Base-by-base conservation (phyloP, 345 rosid species). In the Populus tremula region DNA sequence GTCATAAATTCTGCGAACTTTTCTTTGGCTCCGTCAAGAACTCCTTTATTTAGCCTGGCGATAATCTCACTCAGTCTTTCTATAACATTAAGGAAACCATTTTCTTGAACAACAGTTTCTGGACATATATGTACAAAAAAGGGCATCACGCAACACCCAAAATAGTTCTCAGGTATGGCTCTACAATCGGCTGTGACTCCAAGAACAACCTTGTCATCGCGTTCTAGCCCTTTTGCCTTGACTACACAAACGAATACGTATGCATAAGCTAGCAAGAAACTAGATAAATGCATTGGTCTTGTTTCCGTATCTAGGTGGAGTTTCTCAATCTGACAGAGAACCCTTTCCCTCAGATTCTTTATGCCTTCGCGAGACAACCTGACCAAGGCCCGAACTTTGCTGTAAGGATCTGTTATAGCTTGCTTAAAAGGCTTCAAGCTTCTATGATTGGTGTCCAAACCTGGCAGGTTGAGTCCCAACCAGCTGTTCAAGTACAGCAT, bases 101-200 rank as follows among this genome's bases (percentile, higher is more conserved):
- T n/a, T n/a, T n/a, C n/a, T n/a, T n/a, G n/a, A n/a, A n/a, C n/a
- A n/a, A n/a, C n/a, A n/a, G n/a, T n/a, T n/a, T n/a, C n/a, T n/a
- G n/a, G n/a, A n/a, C n/a, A n/a, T n/a, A n/a, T n/a, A n/a, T n/a
- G n/a, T n/a, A n/a, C n/a, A n/a, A n/a, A n/a, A n/a, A n/a, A n/a
- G n/a, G n/a, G n/a, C n/a, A n/a, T n/a, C n/a, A n/a, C n/a, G n/a
- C n/a, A n/a, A n/a, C n/a, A n/a, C n/a, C n/a, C n/a, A n/a, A n/a
- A n/a, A n/a, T n/a, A n/a, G n/a, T n/a, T n/a, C n/a, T n/a, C n/a
- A n/a, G 86, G 84, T 9, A 82, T 80, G 23, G 27, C 7, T n/a
- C 87, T 81, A 31, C 70, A 82, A 66, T 86, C 87, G 16, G 78
- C 78, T 5, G 84, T 14, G 21, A 83, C 69, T 6, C 27, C 77